Conservation (phyloP, 345 rosid genomes). For the Fremontodendron californicum region DNA sequence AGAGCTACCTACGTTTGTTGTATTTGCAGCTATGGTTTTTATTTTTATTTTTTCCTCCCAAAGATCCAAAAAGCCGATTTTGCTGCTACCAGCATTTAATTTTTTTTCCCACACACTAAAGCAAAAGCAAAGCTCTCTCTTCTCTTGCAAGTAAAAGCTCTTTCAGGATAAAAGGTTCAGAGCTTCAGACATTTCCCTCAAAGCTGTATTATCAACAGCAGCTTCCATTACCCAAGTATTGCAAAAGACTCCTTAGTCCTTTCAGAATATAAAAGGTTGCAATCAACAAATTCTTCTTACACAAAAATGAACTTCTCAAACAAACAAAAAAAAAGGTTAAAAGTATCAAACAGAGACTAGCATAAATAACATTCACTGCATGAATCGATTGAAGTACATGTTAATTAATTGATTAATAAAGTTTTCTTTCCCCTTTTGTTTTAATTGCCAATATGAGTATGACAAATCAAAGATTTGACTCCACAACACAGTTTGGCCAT, state of each 20-base stretch:
- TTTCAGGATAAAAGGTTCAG: neutral
- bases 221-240: neutral
- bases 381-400: neutral
- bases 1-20: neutral
- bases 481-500: neutral
- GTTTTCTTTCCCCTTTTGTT: neutral
- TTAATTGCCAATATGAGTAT: neutral
- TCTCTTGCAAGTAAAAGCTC: conserved; percentile 12
- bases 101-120: conserved; percentile 14
- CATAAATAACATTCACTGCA: neutral
- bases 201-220: neutral
- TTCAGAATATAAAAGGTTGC: neutral
- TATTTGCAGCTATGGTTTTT: neutral
- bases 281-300: neutral
- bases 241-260: neutral
- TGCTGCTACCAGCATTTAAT: conserved; percentile 1
- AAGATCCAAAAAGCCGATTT: conserved; percentile 11
- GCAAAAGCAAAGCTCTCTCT: conserved; percentile 4
- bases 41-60: neutral
- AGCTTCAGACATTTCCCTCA: neutral
- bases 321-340: neutral
- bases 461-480: conserved; percentile 7
- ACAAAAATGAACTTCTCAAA: neutral
- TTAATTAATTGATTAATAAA: neutral
- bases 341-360: neutral